Evolutionary conservation across 169 alveolate genomes (phyloP).

Genomic region (Plasmodium malariae): DNA sequence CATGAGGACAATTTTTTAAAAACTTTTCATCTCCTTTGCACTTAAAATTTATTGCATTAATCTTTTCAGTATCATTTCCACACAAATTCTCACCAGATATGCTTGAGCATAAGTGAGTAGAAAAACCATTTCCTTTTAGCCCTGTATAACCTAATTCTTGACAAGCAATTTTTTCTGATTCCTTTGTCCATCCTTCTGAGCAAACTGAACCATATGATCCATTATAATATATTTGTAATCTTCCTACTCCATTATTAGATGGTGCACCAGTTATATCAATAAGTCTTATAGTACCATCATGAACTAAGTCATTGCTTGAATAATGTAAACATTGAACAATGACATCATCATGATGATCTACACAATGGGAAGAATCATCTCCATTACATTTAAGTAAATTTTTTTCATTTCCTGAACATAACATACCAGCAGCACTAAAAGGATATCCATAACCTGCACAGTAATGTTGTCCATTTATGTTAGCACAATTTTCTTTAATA

Average conservation of each 20-base stretch:
- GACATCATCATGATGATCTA: constrained; percentile 87
- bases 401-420: constrained; percentile 87
- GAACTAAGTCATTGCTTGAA: constrained; percentile 78
- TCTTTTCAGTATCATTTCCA: constrained; percentile 87
- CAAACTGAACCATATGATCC: constrained; percentile 87
- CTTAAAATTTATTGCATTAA: constrained; percentile 87
- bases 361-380: constrained; percentile 89
- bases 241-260: constrained; percentile 82
- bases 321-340: constrained; percentile 87
- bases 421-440: constrained; percentile 85
- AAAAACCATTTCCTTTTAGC: constrained; percentile 89
- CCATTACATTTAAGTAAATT: constrained; percentile 83
- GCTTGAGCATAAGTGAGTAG: constrained; percentile 86
- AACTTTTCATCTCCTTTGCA: constrained; percentile 84
- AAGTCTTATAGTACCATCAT: constrained; percentile 86
- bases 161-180: constrained; percentile 89
- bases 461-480: constrained; percentile 86
- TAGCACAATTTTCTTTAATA: constrained; percentile 83
- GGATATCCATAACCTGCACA: constrained; percentile 89
- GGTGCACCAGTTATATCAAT: constrained; percentile 89
- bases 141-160: constrained; percentile 88
- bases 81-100: constrained; percentile 90
- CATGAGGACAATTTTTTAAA: constrained; percentile 79
- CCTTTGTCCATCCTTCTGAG: constrained; percentile 88
- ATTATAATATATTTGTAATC: constrained; percentile 65